Percentiles rank a stretch among this genome's conserved stretches.
These are phyloP conservation scores for Cercophora newfieldiana DNA, from an alignment of 495 filamentous ascomycete species.

Conservation along the genomic window DNA sequence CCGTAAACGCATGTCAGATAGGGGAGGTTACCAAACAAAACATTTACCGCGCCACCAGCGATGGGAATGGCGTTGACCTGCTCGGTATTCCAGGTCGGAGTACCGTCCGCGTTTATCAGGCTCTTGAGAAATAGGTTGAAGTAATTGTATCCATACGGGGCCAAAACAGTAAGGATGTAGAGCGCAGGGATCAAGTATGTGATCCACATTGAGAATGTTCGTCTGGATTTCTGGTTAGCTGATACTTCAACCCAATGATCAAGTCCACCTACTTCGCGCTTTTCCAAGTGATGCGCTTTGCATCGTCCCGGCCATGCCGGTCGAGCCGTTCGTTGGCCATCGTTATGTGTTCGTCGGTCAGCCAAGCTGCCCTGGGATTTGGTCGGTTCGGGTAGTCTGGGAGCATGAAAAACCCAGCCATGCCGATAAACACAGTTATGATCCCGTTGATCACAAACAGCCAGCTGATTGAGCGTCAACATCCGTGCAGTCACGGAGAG, in stretches of 20 bases:
- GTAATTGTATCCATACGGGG: conserved; percentile 43
- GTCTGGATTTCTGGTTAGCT: conserved; percentile 21
- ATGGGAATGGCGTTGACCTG: conserved; percentile 44
- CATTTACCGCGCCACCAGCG: conserved; percentile 38
- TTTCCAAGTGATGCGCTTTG: conserved; percentile 40
- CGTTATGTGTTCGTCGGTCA: conserved; percentile 29
- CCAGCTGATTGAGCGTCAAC: conserved; percentile 37
- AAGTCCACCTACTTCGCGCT: conserved; percentile 29
- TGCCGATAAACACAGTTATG: conserved; percentile 50
- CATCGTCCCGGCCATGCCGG: conserved; percentile 37
- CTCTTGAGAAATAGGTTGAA: conserved; percentile 44
- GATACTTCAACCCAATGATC: neutral
- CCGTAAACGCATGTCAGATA: neutral
- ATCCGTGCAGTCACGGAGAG: neutral
- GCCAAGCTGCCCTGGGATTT: conserved; percentile 42
- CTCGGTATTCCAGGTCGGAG: conserved; percentile 35
- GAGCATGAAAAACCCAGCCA: conserved; percentile 50
- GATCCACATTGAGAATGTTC: conserved; percentile 38
- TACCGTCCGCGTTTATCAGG: conserved; percentile 35
- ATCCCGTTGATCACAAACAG: conserved; percentile 52
- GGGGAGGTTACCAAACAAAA: conserved; percentile 33
- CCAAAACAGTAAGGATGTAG: conserved; percentile 40
- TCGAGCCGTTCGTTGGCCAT: conserved; percentile 34
- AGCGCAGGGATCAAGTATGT: conserved; percentile 39
- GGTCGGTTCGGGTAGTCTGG: conserved; percentile 49